Base-by-base conservation (phyloP, 2,329 filamentous ascomycete species). In the Cyphellophora europaea region DNA sequence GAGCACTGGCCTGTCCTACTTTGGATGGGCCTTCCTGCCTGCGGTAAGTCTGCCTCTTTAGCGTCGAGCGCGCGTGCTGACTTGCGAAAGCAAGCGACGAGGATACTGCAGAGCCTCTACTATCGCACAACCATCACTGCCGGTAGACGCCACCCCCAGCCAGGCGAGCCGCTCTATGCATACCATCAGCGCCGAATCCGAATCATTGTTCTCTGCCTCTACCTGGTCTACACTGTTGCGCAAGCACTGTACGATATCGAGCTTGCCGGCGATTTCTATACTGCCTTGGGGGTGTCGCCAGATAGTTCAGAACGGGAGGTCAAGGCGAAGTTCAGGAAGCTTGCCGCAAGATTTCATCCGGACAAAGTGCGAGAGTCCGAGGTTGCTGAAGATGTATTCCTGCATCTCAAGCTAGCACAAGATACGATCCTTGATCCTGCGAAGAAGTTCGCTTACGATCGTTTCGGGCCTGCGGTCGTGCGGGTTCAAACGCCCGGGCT, bases 221-320 rank as follows among this genome's bases (percentile, higher is more conserved):
- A 96, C 63, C 82, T 96, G 23, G 62, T 81, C 45, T 95, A 94
- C 68, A 94, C 87, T 30, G 77, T 96, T 51, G 91, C 88, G 64
- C 89, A 96, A 63, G 82, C 86, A 51, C 84, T 93, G 68, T 77
- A 83, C 64, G 77, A 85, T 44, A 70, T 94, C 17, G 80, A 76
- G 43, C 65, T 71, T 29, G 65, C 69, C 1, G 77, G 81, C 12
- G 79, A 85, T 57, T 94, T 82, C 64, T 96, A 95, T 63, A 67
- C 74, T 30, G 72, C 81, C 44, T 73, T 98, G 1, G 77, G 77
- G 21, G 72, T 95, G 1, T 66, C 79, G 10, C 68, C 79, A 23
- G 38, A 41, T 36, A 58, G 71, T 37, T 81, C 82, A 8, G 86
- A 93, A 35, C 74, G 74, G 49, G 77, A 80, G 10, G 74, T 98